These are phyloP conservation scores for Coprinellus aureogranulatus DNA, from an alignment of 768 basidiomycete genomes.

Conservation along the genomic window DNA sequence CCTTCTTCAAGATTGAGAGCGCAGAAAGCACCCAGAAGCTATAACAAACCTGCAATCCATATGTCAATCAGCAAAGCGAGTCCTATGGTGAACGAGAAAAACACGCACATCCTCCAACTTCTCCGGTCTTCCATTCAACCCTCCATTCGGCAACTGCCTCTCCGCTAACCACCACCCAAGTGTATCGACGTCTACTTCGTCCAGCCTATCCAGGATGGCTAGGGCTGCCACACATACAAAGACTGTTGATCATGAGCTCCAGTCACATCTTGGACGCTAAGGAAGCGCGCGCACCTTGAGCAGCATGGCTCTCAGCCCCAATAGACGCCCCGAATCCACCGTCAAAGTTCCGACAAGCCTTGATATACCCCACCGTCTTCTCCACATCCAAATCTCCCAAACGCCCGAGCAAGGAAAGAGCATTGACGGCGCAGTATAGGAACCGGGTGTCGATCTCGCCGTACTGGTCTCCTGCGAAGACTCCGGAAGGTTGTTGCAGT, in stretches of 20 bases:
- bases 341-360: conserved; percentile 86
- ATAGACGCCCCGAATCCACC: conserved; percentile 84
- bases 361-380: conserved; percentile 69
- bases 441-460: conserved; percentile 96
- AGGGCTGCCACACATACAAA: conserved; percentile 88
- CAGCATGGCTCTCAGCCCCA: conserved; percentile 93
- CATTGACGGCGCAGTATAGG: conserved; percentile 80
- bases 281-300: conserved; percentile 58
- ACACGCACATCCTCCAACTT: conserved; percentile 93
- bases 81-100: neutral
- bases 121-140: conserved; percentile 95
- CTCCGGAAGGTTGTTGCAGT: conserved; percentile 81
- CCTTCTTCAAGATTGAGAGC: conserved; percentile 76
- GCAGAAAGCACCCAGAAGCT: conserved; percentile 95
- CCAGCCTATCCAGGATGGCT: conserved; percentile 81
- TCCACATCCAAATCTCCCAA: conserved; percentile 68
- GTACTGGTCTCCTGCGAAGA: conserved; percentile 86
- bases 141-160: conserved; percentile 88
- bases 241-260: too few relatives aligned
- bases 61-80: neutral
- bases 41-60: conserved; percentile 80
- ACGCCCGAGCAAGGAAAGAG: conserved; percentile 76
- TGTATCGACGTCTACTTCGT: conserved; percentile 74
- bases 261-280: too few relatives aligned
- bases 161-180: conserved; percentile 94